phyloP scores from a whole-genome alignment of 2,329 filamentous ascomycete species.

The Aspergillus sp. region DNA sequence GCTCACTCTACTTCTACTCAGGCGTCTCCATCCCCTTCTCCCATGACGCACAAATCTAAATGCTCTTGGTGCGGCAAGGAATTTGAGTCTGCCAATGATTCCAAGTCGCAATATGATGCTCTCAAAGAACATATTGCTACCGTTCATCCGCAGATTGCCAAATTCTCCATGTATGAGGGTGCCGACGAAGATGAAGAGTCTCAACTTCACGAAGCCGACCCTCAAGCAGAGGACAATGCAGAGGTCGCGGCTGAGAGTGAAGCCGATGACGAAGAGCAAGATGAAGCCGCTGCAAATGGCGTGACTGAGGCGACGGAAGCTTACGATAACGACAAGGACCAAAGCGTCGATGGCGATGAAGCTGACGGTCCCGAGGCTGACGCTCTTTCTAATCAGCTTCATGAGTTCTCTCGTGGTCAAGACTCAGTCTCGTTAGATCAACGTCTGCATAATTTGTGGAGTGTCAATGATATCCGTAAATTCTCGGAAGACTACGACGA shows the following conservation, averaged over 20 bases:
- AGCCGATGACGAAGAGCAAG: constrained; percentile 16
- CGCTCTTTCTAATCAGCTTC: constrained; percentile 25
- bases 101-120: constrained; percentile 28
- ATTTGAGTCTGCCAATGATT: constrained; percentile 32
- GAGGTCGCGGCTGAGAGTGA: constrained; percentile 14
- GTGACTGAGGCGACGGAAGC: constrained; percentile 13
- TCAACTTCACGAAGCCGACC: constrained; percentile 22
- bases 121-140: constrained; percentile 38
- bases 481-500: constrained; percentile 40
- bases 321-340: constrained; percentile 19
- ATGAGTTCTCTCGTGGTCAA: constrained; percentile 26
- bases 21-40: constrained; percentile 37
- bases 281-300: constrained; percentile 22
- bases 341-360: constrained; percentile 22
- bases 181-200: constrained; percentile 24
- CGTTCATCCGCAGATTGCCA: constrained; percentile 36
- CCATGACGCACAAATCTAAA: constrained; percentile 29
- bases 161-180: constrained; percentile 28
- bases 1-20: constrained; percentile 38
- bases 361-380: constrained; percentile 25
- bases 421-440: constrained; percentile 30
- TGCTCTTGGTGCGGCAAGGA: constrained; percentile 42
- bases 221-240: constrained; percentile 18
- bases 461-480: constrained; percentile 36
- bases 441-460: constrained; percentile 40